A percentile compares a stretch with the other conserved stretches of the same genome.
Evolutionary conservation across 768 basidiomycete species (phyloP).

Genomic region (Suillus subluteus): DNA sequence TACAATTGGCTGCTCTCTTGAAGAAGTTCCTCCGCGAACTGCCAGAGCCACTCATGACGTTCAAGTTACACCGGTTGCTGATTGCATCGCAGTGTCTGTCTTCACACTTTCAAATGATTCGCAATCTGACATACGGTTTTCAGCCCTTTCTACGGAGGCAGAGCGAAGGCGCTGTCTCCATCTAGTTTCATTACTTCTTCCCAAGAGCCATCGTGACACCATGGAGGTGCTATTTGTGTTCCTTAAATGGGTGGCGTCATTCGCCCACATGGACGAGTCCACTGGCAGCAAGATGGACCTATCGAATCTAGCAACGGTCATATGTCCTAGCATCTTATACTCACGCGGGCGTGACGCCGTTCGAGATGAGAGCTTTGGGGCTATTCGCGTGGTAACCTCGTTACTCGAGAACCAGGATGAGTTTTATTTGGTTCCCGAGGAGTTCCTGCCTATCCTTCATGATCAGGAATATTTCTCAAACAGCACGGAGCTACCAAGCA

Average conservation of each 20-base stretch:
- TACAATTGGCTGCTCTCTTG: constrained; percentile 93
- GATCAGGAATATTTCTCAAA: constrained; percentile 93
- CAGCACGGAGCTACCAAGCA: constrained; percentile 86
- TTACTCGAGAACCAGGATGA: constrained; percentile 94
- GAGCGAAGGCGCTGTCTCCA: constrained; percentile 87
- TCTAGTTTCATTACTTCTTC: constrained; percentile 82
- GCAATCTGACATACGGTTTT: constrained; percentile 9
- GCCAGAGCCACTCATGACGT: constrained; percentile 95
- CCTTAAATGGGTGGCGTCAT: constrained; percentile 99
- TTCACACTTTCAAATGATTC: constrained; percentile 2
- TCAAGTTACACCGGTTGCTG: constrained; percentile 87
- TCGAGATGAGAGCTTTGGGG: constrained; percentile 90
- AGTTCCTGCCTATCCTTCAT: constrained; percentile 82
- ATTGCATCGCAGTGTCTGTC: constrained; percentile 86
- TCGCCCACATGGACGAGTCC: constrained; percentile 96
- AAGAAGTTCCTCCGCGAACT: constrained; percentile 97
- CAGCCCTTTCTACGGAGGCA: constrained; percentile 72
- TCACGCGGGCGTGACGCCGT: constrained; percentile 83
- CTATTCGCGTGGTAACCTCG: constrained; percentile 83
- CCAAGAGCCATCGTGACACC: constrained; percentile 94
- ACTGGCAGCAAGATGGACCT: constrained; percentile 99
- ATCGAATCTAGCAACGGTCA: constrained; percentile 93
- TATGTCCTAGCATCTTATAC: constrained; percentile 97
- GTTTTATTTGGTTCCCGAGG: constrained; percentile 92
- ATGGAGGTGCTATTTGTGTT: constrained; percentile 98